phyloP scores from a whole-genome alignment of 2,329 filamentous ascomycete genomes.

The Epichloe glyceriae region DNA sequence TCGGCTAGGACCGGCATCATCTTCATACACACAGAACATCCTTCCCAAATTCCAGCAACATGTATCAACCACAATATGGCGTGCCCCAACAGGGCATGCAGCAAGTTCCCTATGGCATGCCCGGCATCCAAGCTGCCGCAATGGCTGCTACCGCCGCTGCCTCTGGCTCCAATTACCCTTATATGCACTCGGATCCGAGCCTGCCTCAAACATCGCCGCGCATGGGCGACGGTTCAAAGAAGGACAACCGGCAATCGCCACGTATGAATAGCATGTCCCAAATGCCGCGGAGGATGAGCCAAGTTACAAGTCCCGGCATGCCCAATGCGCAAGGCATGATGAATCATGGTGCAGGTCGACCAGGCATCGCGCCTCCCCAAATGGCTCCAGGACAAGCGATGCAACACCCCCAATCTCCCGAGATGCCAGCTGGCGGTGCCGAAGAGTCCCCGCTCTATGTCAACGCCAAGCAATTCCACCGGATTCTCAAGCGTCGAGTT shows the following conservation, averaged over 20 bases:
- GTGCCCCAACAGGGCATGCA: constrained; percentile 64
- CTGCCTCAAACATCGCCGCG: constrained; percentile 63
- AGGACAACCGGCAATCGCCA: constrained; percentile 63
- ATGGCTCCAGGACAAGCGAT: constrained; percentile 51
- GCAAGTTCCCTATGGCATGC: constrained; percentile 54
- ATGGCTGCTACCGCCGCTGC: constrained; percentile 88
- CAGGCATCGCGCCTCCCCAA: constrained; percentile 42
- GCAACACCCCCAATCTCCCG: constrained; percentile 62
- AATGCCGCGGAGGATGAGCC: constrained; percentile 59
- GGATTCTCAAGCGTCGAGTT: constrained; percentile 86
- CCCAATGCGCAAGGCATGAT: constrained; percentile 64
- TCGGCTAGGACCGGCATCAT: neutral
- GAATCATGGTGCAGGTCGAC: constrained; percentile 46
- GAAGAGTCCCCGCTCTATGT: constrained; percentile 96
- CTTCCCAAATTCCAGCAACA: constrained; percentile 43
- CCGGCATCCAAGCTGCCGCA: constrained; percentile 74
- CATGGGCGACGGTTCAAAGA: constrained; percentile 61
- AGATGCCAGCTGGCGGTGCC: constrained; percentile 56
- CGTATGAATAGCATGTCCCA: constrained; percentile 53
- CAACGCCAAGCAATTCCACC: constrained; percentile 97
- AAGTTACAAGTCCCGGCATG: constrained; percentile 62
- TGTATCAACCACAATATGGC: constrained; percentile 67
- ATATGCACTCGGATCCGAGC: constrained; percentile 58
- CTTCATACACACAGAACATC: constrained; percentile 15
- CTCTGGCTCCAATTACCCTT: constrained; percentile 65